phyloP scores from a whole-genome alignment of 306 rosid species.

The Dalbergia cultrata region DNA sequence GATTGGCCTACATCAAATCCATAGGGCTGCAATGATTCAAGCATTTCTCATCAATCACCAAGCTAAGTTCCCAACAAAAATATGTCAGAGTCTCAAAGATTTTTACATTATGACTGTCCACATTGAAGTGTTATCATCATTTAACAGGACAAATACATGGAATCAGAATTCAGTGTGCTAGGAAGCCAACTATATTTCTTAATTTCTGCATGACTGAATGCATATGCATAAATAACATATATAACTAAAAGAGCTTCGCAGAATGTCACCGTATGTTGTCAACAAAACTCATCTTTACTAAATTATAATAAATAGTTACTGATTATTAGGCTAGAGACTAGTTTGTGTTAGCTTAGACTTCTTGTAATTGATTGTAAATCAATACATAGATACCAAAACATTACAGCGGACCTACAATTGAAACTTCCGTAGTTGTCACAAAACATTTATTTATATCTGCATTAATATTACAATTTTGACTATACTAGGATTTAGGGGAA shows the following conservation, averaged over 20 bases:
- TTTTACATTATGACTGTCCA: neutral
- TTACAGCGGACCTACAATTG: conserved; percentile 7
- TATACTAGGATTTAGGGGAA: neutral
- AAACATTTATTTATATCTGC: neutral
- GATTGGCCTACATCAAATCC: conserved; percentile 97
- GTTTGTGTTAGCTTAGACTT: too few relatives aligned
- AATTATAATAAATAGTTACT: too few relatives aligned
- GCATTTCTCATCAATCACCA: conserved; percentile 39
- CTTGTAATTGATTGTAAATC: too few relatives aligned
- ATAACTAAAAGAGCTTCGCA: neutral
- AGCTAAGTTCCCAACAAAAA: conserved; percentile 13
- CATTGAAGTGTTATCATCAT: conserved; percentile 5
- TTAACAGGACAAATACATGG: conserved; percentile 30
- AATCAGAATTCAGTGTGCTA: conserved; percentile 5
- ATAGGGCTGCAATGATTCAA: conserved; percentile 86
- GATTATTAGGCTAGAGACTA: too few relatives aligned
- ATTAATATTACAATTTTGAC: neutral
- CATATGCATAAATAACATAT: neutral
- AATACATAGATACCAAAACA: neutral
- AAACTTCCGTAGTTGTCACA: neutral
- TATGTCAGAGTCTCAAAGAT: neutral
- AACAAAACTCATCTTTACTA: too few relatives aligned
- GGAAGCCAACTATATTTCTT: neutral
- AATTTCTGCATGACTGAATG: neutral
- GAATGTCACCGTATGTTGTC: too few relatives aligned